Percentiles rank a stretch among this genome's conserved stretches.
These are phyloP conservation scores for Zasmidium cellare DNA, from an alignment of 2,329 filamentous ascomycete species.

Conservation along the genomic window DNA sequence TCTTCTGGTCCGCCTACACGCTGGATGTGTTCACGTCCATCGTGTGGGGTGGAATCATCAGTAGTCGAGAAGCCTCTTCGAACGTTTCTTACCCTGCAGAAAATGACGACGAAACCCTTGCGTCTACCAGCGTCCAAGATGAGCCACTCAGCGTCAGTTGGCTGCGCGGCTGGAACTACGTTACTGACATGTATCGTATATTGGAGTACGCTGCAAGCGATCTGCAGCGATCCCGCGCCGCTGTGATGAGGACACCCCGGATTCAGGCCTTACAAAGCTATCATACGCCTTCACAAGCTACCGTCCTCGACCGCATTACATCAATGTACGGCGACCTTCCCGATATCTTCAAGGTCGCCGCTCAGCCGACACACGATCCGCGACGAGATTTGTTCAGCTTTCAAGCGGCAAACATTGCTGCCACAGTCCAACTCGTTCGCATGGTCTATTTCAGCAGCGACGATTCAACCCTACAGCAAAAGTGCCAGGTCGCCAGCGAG, in stretches of 20 bases:
- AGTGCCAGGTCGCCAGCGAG: slow-evolving; percentile 49
- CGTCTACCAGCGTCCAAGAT: too few species aligned
- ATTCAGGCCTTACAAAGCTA: too few species aligned
- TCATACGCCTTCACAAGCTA: too few species aligned
- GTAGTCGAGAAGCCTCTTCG: slow-evolving; percentile 48
- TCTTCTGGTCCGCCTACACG: slow-evolving; percentile 60
- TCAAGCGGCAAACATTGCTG: slow-evolving; percentile 53
- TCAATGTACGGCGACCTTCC: too few species aligned
- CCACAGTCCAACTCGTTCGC: slow-evolving; percentile 50
- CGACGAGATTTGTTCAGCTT: slow-evolving; percentile 29
- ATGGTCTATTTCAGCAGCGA: slow-evolving; percentile 42
- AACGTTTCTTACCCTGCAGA: slow-evolving; percentile 35
- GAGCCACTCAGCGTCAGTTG: slow-evolving; percentile 34
- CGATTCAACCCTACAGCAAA: slow-evolving; percentile 38
- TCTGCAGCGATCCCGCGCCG: slow-evolving; percentile 10
- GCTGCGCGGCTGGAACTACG: slow-evolving; percentile 60
- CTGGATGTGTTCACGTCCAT: slow-evolving; percentile 57
- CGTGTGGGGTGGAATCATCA: slow-evolving; percentile 52
- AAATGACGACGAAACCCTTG: too few species aligned
- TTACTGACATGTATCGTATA: slow-evolving; percentile 57
- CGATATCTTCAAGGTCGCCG: too few species aligned
- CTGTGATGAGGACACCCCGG: too few species aligned
- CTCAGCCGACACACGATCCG: too few species aligned
- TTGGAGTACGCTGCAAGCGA: slow-evolving; percentile 51
- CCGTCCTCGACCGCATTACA: too few species aligned